phyloP scores from a whole-genome alignment of 306 rosid genomes.

The Cicer bijugum region DNA sequence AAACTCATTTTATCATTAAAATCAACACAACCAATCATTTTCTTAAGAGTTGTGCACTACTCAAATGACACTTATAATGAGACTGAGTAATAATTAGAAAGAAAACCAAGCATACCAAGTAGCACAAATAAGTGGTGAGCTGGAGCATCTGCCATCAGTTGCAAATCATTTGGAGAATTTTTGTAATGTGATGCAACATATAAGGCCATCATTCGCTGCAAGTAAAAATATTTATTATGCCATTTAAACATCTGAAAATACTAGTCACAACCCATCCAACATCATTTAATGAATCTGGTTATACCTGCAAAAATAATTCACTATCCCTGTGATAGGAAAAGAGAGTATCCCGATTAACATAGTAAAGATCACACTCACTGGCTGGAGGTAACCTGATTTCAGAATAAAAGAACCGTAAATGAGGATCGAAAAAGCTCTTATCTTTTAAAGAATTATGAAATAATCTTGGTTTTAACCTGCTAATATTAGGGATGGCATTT shows the following conservation, averaged over 20 bases:
- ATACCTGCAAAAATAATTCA: constrained; percentile 95
- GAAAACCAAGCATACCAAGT: constrained; percentile 69
- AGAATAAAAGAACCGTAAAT: constrained; percentile 36
- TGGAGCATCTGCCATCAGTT: constrained; percentile 97
- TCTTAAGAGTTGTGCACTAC: no score
- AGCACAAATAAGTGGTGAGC: constrained; percentile 95
- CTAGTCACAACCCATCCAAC: constrained; percentile 32
- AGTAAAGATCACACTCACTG: constrained; percentile 84
- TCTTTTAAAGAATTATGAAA: constrained; percentile 30
- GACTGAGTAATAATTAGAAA: constrained; percentile 3
- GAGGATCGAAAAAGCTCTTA: constrained; percentile 19
- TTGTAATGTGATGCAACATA: constrained; percentile 97
- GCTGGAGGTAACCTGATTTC: constrained; percentile 80
- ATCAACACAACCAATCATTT: no score
- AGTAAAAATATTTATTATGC: constrained; percentile 45
- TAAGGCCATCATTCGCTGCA: constrained; percentile 97
- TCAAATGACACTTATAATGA: no score
- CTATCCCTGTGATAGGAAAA: constrained; percentile 91
- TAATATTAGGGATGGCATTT: constrained; percentile 70
- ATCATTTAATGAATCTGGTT: constrained; percentile 31
- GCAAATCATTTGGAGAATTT: constrained; percentile 97
- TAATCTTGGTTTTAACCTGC: constrained; percentile 58
- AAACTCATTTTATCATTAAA: no score
- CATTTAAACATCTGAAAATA: constrained; percentile 25
- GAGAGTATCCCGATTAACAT: constrained; percentile 94